Percentiles rank a stretch among this genome's conserved stretches.
These are phyloP conservation scores for Coelastrella sp. DNA, from an alignment of 139 green algal species.

Conservation along the genomic window DNA sequence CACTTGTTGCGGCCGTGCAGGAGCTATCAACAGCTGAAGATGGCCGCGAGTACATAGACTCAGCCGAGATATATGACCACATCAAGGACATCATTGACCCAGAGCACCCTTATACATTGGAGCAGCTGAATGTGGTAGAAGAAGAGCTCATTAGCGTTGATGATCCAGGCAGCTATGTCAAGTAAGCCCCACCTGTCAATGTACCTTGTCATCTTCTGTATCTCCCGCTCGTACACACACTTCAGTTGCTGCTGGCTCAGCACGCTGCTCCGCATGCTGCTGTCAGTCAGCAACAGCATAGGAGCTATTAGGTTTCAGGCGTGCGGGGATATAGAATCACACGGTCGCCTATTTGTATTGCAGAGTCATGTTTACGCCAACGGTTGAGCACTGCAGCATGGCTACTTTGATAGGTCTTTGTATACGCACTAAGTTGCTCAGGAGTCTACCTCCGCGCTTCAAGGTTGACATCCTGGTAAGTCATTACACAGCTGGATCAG, in stretches of 20 bases:
- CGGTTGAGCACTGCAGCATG: conserved; percentile 98
- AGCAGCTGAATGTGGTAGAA: conserved; percentile 93
- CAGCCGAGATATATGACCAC: conserved; percentile 73
- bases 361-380: conserved; percentile 89
- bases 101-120: conserved; percentile 97
- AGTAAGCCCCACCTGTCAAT: too few species aligned
- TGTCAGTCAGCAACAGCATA: too few species aligned
- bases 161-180: conserved; percentile 71
- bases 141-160: conserved; percentile 82
- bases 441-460: conserved; percentile 88
- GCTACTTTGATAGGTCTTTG: conserved; percentile 98
- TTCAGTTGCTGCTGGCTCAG: too few species aligned
- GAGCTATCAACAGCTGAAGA: not conserved
- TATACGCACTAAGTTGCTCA: conserved; percentile 93
- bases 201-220: too few species aligned
- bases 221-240: too few species aligned
- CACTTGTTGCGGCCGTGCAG: not conserved
- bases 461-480: conserved; percentile 88
- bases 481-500: not conserved
- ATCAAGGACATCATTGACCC: conserved; percentile 96
- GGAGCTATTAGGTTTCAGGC: too few species aligned
- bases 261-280: too few species aligned
- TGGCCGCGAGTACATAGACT: conserved; percentile 84
- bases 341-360: too few species aligned
- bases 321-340: too few species aligned